Conservation (phyloP, 768 basidiomycete genomes). For the Naganishia kalamii region DNA sequence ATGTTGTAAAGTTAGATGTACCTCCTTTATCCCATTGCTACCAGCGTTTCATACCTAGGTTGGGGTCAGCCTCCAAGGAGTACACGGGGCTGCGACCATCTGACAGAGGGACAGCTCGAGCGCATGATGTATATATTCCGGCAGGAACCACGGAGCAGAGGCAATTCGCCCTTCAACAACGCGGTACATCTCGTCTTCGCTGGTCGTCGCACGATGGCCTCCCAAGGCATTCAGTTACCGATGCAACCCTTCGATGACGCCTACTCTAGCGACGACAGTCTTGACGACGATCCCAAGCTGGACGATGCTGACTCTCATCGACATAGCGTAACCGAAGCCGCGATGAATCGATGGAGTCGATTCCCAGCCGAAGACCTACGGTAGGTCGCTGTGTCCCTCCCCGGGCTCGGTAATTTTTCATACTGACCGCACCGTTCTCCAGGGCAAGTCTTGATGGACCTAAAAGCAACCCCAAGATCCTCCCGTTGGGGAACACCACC, state of each 20-base stretch:
- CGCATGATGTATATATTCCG: too few relatives aligned
- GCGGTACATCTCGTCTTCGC: too few relatives aligned
- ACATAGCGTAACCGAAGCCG: not conserved
- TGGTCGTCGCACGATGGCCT: not conserved
- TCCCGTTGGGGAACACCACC: slow-evolving; percentile 9
- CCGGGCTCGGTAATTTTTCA: not conserved
- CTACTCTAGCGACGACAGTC: not conserved
- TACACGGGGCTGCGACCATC: not conserved
- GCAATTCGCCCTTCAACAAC: too few relatives aligned
- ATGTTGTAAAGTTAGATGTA: too few relatives aligned
- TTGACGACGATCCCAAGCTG: not conserved
- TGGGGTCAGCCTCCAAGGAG: too few relatives aligned
- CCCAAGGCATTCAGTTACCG: not conserved
- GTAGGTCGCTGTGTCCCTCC: not conserved
- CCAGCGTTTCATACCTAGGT: too few relatives aligned
- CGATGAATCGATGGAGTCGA: slow-evolving; percentile 13
- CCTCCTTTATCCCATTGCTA: too few relatives aligned
- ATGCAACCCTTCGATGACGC: not conserved
- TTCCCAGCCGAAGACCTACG: slow-evolving; percentile 3
- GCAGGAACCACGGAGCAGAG: too few relatives aligned
- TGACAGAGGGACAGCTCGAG: not conserved
- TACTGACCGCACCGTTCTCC: not conserved
- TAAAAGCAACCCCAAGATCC: slow-evolving; percentile 9
- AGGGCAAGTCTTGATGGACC: slow-evolving; percentile 9
- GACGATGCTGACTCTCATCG: not conserved